phyloP scores from a whole-genome alignment of 257 asterid genomes.

The Gardenia jasminoides region DNA sequence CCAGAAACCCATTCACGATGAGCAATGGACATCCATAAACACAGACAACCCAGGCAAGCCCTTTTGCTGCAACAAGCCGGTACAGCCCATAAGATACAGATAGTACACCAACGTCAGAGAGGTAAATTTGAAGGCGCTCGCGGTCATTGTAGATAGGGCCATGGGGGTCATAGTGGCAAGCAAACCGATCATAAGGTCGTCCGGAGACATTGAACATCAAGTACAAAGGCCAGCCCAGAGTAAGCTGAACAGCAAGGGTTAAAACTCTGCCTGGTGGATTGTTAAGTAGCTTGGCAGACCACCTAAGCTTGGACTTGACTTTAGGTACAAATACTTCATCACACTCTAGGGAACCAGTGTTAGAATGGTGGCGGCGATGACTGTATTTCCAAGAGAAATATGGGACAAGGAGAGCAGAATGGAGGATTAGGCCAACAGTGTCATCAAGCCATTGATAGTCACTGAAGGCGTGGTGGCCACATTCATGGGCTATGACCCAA shows the following conservation, averaged over 20 bases:
- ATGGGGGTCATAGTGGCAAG: slow-evolving; percentile 69
- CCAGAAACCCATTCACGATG: slow-evolving; percentile 73
- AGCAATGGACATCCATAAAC: slow-evolving; percentile 63
- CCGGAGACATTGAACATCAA: slow-evolving; percentile 70
- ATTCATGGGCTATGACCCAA: slow-evolving; percentile 61
- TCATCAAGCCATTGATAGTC: slow-evolving; percentile 67
- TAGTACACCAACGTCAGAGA: slow-evolving; percentile 62
- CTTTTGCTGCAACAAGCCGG: slow-evolving; percentile 50
- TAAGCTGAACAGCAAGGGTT: slow-evolving; percentile 45
- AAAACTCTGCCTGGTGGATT: slow-evolving; percentile 68
- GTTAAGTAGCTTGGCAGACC: slow-evolving; percentile 48
- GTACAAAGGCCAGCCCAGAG: slow-evolving; percentile 83
- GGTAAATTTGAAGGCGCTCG: slow-evolving; percentile 59
- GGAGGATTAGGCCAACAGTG: slow-evolving; percentile 48
- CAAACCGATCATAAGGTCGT: slow-evolving; percentile 63
- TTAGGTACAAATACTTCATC: slow-evolving; percentile 85
- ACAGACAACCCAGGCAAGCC: slow-evolving; percentile 55
- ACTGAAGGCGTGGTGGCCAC: slow-evolving; percentile 65
- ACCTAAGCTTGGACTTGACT: slow-evolving; percentile 36
- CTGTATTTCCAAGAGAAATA: slow-evolving; percentile 60
- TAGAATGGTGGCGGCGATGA: slow-evolving; percentile 55
- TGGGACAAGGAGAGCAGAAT: slow-evolving; percentile 50
- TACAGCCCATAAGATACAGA: slow-evolving; percentile 45
- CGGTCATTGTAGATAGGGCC: slow-evolving; percentile 75
- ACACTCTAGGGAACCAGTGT: slow-evolving; percentile 72